Evolutionary conservation across 176 grass and related monocot genomes (phyloP).

Genomic region (Oryza glumipatula): DNA sequence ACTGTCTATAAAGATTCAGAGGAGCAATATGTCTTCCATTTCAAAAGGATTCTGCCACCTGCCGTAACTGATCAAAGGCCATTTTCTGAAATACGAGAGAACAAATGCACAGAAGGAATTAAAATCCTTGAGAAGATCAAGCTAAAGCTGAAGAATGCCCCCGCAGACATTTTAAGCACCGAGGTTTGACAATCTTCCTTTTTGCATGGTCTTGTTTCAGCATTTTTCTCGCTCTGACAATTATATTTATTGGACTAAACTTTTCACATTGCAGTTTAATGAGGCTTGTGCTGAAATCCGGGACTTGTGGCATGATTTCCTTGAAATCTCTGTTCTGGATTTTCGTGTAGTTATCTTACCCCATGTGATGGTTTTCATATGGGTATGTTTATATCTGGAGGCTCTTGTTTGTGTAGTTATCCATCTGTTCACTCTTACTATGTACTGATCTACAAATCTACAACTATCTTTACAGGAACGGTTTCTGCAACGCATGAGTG

Average conservation of each 20-base stretch:
- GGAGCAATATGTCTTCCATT: neutral
- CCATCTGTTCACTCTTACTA: neutral
- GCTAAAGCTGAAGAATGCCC: neutral
- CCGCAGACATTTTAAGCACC: neutral
- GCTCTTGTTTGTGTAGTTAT: neutral
- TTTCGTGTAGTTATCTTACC: neutral
- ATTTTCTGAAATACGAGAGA: neutral
- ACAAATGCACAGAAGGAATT: neutral
- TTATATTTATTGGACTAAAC: neutral
- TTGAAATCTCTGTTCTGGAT: neutral
- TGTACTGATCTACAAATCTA: neutral
- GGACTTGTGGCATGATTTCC: neutral
- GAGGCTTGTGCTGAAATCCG: neutral
- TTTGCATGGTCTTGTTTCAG: neutral
- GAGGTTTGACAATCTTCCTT: neutral
- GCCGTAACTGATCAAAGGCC: neutral
- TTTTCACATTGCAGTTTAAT: neutral
- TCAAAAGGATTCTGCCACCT: neutral
- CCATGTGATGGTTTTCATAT: neutral
- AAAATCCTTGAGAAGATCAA: neutral
- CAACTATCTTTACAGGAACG: neutral
- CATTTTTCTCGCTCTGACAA: neutral
- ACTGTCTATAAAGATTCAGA: neutral
- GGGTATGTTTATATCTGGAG: neutral
- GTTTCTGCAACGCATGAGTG: neutral